Conservation (phyloP, 768 basidiomycete species). For the Trametes cinnabarina region DNA sequence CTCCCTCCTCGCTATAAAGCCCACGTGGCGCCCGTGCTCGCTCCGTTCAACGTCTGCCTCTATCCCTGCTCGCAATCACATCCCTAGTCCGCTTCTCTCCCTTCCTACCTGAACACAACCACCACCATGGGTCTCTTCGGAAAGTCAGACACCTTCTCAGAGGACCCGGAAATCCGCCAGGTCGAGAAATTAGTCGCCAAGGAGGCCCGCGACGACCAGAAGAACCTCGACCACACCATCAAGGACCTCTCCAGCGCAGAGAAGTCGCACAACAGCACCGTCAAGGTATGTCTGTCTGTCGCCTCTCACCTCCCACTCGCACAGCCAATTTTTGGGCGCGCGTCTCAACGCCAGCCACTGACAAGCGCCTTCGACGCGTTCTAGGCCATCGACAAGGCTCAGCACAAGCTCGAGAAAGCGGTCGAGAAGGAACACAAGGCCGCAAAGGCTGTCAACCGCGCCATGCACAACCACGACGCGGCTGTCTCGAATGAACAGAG, state of each 20-base stretch:
- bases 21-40: neutral
- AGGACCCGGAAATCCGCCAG: conserved; percentile 34
- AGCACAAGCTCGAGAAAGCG: conserved; percentile 46
- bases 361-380: no score
- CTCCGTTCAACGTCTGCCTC: neutral
- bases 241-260: conserved; percentile 54
- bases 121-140: conserved; percentile 30
- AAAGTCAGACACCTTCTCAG: conserved; percentile 25
- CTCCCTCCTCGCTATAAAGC: conserved; percentile 5
- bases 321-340: neutral
- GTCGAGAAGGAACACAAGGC: conserved; percentile 50
- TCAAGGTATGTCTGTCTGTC: conserved; percentile 42
- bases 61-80: neutral
- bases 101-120: conserved; percentile 1
- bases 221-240: conserved; percentile 47
- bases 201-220: conserved; percentile 54
- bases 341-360: no score
- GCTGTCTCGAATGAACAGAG: conserved; percentile 42
- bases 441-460: conserved; percentile 50
- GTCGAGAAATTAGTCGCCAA: conserved; percentile 45
- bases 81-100: neutral
- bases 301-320: neutral
- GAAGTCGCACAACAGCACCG: conserved; percentile 50
- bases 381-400: conserved; percentile 47
- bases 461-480: conserved; percentile 50